Conservation (phyloP, 108 stramenopile species). For the Mediolabrus comicus region DNA sequence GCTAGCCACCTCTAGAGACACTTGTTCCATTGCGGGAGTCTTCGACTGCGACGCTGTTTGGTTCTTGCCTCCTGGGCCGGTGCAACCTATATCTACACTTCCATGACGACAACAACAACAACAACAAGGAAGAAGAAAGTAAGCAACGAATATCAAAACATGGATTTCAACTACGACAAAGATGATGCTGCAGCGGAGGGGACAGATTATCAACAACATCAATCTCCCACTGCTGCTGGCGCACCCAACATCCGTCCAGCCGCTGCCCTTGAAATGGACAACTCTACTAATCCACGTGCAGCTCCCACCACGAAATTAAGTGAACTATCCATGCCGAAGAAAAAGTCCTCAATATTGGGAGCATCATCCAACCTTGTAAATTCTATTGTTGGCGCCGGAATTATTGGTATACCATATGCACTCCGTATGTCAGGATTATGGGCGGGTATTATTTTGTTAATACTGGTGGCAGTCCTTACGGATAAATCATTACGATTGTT, state of each 20-base stretch:
- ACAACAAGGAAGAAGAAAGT: too few relatives aligned
- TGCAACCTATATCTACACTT: too few relatives aligned
- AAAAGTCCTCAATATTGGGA: constrained; percentile 62
- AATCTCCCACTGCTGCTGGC: background rate
- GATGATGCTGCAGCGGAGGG: background rate
- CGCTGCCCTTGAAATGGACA: background rate
- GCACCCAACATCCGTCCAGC: background rate
- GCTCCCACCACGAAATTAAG: background rate
- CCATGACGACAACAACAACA: background rate
- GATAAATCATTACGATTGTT: constrained; percentile 72
- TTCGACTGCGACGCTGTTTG: too few relatives aligned
- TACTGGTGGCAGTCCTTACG: constrained; percentile 66
- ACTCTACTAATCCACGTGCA: background rate
- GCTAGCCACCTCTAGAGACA: too few relatives aligned
- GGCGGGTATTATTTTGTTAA: constrained; percentile 58
- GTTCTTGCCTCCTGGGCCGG: too few relatives aligned
- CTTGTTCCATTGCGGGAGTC: too few relatives aligned
- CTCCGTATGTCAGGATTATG: constrained; percentile 61
- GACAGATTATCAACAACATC: background rate
- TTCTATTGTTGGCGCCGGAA: constrained; percentile 84
- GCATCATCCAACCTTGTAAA: constrained; percentile 80
- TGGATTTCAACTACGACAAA: constrained; percentile 18
- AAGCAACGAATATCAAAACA: constrained; percentile 14
- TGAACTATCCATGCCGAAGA: constrained; percentile 53
- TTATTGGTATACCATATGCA: constrained; percentile 86